phyloP scores from a whole-genome alignment of 768 basidiomycete species.

The Hemileccinum impolitum region DNA sequence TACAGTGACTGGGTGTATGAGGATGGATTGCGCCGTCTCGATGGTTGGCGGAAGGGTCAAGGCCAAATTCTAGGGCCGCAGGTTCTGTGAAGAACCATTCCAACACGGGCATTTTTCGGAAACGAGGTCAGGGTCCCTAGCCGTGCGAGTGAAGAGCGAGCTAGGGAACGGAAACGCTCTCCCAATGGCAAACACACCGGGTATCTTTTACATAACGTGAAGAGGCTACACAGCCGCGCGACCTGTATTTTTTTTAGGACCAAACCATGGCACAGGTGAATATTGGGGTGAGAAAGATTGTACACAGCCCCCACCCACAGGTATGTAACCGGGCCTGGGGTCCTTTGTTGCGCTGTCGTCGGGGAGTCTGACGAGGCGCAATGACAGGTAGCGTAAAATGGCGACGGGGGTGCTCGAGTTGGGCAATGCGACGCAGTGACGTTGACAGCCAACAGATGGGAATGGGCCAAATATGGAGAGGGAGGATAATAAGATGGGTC shows the following conservation, averaged over 20 bases:
- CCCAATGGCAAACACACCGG: background rate
- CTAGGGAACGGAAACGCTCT: background rate
- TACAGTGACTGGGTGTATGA: background rate
- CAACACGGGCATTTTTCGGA: background rate
- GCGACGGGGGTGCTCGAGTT: background rate
- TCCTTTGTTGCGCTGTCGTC: background rate
- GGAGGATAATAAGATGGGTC: slow-evolving; percentile 1
- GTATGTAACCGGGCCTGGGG: slow-evolving; percentile 9
- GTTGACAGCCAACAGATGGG: background rate
- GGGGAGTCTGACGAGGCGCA: background rate
- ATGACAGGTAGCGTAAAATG: background rate
- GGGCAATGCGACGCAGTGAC: background rate
- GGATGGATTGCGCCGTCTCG: background rate
- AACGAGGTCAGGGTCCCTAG: slow-evolving; percentile 16
- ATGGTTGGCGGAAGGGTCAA: slow-evolving; percentile 1
- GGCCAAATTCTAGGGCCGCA: slow-evolving; percentile 2
- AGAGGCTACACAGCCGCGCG: slow-evolving; percentile 3
- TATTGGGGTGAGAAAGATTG: slow-evolving; percentile 9
- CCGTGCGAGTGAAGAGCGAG: slow-evolving; percentile 12
- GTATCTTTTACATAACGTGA: slow-evolving; percentile 1
- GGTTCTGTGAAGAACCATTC: background rate
- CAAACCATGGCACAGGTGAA: background rate
- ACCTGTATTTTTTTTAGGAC: background rate
- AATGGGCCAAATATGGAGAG: slow-evolving; percentile 3
- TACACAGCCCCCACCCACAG: slow-evolving; percentile 1